A percentile compares a stretch with the other conserved stretches of the same genome.
Evolutionary conservation across 208 protist species (phyloP).

Genomic region (Leishmania gerbilli): DNA sequence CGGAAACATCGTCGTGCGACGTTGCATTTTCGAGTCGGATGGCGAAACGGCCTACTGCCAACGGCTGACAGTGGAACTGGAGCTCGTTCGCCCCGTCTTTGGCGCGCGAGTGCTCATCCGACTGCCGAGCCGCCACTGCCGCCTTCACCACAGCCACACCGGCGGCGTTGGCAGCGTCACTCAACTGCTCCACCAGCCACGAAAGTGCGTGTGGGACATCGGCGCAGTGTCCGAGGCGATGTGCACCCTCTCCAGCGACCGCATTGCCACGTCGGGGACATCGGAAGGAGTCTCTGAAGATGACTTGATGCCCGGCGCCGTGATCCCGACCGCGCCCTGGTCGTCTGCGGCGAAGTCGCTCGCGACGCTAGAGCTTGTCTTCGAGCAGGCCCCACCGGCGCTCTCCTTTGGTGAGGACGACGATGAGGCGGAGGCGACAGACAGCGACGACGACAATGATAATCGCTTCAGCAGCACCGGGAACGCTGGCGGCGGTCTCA

Average conservation of each 20-base stretch:
- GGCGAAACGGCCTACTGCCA: constrained; percentile 30
- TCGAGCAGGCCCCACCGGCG: constrained; percentile 22
- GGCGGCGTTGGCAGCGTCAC: constrained; percentile 44
- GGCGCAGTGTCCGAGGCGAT: constrained; percentile 40
- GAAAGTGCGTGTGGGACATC: constrained; percentile 62
- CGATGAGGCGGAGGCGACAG: constrained; percentile 8
- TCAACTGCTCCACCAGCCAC: constrained; percentile 37
- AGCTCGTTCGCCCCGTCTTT: constrained; percentile 33
- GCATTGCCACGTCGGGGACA: background rate
- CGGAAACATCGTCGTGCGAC: constrained; percentile 24
- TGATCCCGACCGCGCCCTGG: constrained; percentile 1
- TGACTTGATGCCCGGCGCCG: constrained; percentile 19
- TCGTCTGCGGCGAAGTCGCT: constrained; percentile 1
- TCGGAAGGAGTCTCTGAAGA: constrained; percentile 9
- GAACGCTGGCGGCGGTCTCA: constrained; percentile 4
- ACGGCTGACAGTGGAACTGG: constrained; percentile 32
- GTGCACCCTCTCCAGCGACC: constrained; percentile 10
- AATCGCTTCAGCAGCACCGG: constrained; percentile 16
- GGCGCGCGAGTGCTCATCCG: constrained; percentile 42
- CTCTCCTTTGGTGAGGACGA: constrained; percentile 26
- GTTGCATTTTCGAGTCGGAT: constrained; percentile 30
- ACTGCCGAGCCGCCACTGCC: constrained; percentile 61
- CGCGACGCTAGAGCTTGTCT: constrained; percentile 34
- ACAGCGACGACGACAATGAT: constrained; percentile 27
- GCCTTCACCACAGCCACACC: constrained; percentile 46